These are phyloP conservation scores for Penicillium crystallinum DNA, from an alignment of 495 filamentous ascomycete genomes.

Conservation along the genomic window DNA sequence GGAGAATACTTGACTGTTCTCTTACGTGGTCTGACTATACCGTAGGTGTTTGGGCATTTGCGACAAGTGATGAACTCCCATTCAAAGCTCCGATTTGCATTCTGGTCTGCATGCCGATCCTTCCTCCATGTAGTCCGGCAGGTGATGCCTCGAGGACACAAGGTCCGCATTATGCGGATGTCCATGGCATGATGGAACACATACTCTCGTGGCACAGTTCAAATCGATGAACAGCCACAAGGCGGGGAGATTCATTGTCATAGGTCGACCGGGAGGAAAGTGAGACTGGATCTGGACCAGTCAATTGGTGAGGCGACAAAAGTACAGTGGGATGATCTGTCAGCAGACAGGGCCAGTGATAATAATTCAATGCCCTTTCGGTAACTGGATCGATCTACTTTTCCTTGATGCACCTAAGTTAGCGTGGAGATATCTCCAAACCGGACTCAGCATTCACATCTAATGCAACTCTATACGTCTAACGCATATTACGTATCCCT, in stretches of 20 bases:
- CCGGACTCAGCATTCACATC: neutral
- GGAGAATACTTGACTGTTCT: neutral
- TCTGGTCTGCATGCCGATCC: slow-evolving; percentile 14
- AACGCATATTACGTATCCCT: neutral
- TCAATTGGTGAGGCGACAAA: slow-evolving; percentile 10
- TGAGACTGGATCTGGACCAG: slow-evolving; percentile 16
- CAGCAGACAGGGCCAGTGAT: neutral
- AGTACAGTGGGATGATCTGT: slow-evolving; percentile 7
- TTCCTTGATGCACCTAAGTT: neutral
- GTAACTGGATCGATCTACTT: neutral
- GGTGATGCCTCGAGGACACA: slow-evolving; percentile 15
- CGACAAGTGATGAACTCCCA: slow-evolving; percentile 8
- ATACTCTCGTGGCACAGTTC: slow-evolving; percentile 19
- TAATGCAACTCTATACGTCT: neutral
- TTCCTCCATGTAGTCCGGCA: slow-evolving; percentile 15
- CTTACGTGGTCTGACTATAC: neutral
- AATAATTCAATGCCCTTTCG: too few species aligned
- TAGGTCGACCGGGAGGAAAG: neutral
- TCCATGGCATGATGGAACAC: slow-evolving; percentile 2
- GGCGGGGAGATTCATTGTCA: slow-evolving; percentile 14
- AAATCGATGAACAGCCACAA: slow-evolving; percentile 21
- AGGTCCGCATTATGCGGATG: slow-evolving; percentile 5
- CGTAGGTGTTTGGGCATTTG: too few species aligned
- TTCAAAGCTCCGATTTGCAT: slow-evolving; percentile 16
- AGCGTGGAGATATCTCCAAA: neutral